phyloP scores from a whole-genome alignment of 441 rosid genomes.

The Bocquillonia castaneifolia region DNA sequence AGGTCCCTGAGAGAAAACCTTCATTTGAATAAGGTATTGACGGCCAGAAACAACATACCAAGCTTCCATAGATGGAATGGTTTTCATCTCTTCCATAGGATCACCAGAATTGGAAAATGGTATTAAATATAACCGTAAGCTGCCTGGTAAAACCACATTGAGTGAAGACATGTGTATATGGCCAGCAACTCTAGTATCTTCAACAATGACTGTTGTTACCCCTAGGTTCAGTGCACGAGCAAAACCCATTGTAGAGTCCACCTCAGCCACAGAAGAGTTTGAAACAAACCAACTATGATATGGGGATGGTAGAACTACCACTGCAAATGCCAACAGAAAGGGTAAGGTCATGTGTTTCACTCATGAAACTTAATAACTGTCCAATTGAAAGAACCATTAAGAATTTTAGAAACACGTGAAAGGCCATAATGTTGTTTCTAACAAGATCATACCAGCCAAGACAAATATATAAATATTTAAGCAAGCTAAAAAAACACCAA shows the following conservation, averaged over 20 bases:
- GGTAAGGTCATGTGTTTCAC: not conserved
- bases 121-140: constrained; percentile 46
- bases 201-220: constrained; percentile 61
- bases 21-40: constrained; percentile 63
- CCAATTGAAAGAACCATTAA: not conserved
- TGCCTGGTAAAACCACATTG: constrained; percentile 73
- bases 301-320: constrained; percentile 66
- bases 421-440: not conserved
- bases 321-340: constrained; percentile 49
- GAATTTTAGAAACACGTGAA: constrained; percentile 3
- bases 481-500: not conserved
- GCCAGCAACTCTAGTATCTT: constrained; percentile 89
- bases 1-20: constrained; percentile 66
- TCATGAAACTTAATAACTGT: not conserved
- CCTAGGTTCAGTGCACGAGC: constrained; percentile 66
- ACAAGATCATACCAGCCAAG: not conserved
- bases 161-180: constrained; percentile 80
- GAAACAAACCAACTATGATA: constrained; percentile 77
- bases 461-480: not conserved
- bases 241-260: constrained; percentile 56
- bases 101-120: constrained; percentile 62
- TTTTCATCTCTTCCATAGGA: constrained; percentile 41
- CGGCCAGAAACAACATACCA: constrained; percentile 82
- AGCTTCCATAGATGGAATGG: constrained; percentile 53
- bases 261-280: constrained; percentile 69